Base-by-base conservation (phyloP, 2,329 filamentous ascomycete species). In the Fusarium phyllophilum region DNA sequence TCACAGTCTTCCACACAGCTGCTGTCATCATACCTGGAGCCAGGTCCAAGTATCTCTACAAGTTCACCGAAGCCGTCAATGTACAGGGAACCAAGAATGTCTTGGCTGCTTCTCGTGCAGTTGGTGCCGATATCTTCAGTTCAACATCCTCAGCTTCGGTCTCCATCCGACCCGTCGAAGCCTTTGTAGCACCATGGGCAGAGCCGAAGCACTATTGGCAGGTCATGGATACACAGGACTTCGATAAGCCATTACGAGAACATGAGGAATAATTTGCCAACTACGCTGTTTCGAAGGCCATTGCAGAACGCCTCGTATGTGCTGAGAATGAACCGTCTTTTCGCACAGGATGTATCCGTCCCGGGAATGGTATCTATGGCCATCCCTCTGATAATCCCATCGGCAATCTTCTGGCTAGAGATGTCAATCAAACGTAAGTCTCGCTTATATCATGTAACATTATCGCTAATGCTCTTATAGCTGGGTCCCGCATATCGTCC, bases 321-420 rank as follows among this genome's bases (percentile, higher is more conserved):
- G 42, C 22, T 2, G 45, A 46, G 15, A 70, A 59, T 12, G n/a
- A 18, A 5, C n/a, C 8, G 7, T 44, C 22, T 8, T 65, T 70
- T 26, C 36, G 67, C 10, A 55, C 66, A 20, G 67, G 67, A 17
- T 69, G 65, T 10, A 70, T 70, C 8, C 52, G 59, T 24, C 67
- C 67, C 22, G 66, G 52, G 2, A 70, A 70, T 11, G 59, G 54
- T 14, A 44, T 70, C 6, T 70, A 65, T 22, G 67, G 45, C 1
- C 22, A 70, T 18, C 52, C 59, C 4, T 65, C 36, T 6, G 66
- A 70, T 10, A 65, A 65, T 2, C 45, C 29, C 3, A 34, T 70
- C 5, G 58, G 65, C 3, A 20, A 10, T 11, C 22, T 69, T 6
- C 49, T 70, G 6, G 14, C 39, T 18, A 31, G 20, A 20, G 42